A percentile compares a stretch with the other conserved stretches of the same genome.
Conservation (phyloP, 345 rosid genomes). For the Mercurialis annua region DNA sequence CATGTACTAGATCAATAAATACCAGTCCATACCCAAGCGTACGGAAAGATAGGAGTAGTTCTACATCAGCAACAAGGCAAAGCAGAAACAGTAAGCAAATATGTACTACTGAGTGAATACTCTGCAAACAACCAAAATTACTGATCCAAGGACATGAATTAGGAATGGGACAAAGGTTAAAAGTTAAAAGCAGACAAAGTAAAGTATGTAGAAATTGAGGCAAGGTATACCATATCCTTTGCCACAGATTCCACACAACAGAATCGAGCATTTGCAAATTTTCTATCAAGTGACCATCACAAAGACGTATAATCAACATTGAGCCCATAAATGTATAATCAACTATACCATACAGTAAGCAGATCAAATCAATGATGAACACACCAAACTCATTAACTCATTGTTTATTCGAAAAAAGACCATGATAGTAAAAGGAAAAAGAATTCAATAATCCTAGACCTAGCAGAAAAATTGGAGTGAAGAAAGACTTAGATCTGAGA, state of each 20-base stretch:
- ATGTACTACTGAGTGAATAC: not conserved
- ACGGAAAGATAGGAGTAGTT: not conserved
- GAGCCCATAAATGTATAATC: not conserved
- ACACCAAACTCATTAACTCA: constrained; percentile 17
- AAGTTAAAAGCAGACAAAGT: too few relatives aligned
- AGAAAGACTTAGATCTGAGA: constrained; percentile 39
- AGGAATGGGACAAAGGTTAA: too few relatives aligned
- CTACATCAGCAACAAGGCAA: constrained; percentile 7
- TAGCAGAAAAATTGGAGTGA: constrained; percentile 6
- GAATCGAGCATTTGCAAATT: not conserved
- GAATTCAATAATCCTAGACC: not conserved
- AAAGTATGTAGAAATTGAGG: too few relatives aligned
- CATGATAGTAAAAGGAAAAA: constrained; percentile 9
- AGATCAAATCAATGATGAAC: constrained; percentile 22
- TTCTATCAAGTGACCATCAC: not conserved
- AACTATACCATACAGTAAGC: not conserved
- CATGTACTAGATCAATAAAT: not conserved
- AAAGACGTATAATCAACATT: not conserved
- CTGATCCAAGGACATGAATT: not conserved
- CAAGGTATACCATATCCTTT: constrained; percentile 6
- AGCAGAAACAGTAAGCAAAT: not conserved
- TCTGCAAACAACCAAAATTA: not conserved
- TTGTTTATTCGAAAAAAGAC: too few relatives aligned
- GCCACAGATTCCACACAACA: not conserved
- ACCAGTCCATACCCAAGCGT: not conserved